Base-by-base conservation (phyloP, 306 rosid genomes). In the Pterocarpus santalinus region DNA sequence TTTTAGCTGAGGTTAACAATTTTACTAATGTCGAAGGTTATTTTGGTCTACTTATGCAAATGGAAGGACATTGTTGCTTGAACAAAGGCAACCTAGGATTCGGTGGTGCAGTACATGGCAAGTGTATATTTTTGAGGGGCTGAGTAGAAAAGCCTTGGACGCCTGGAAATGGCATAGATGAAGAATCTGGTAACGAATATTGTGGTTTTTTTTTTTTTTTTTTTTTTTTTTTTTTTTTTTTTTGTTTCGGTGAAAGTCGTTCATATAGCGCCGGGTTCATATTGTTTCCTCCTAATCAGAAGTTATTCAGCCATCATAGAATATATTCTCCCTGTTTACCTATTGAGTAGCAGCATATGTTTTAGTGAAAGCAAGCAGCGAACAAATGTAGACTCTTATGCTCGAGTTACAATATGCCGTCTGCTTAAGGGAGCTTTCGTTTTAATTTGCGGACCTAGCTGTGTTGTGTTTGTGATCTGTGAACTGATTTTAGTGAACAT, bases 41-140 rank as follows among this genome's bases (percentile, higher is more conserved):
- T 78, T 83, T 84, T 73, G 80, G 67, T 65, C 56, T 43, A 13
- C 47, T 77, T 82, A 56, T 74, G 78, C 72, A 75, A 65, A 66
- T 67, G 80, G 76, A 82, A 80, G 62, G 56, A 58, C 43, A 14
- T 67, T 72, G 82, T 76, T 72, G 73, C 66, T 77, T 70, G 78
- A 72, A 77, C 83, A 77, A 5, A 58, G 65, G 72, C 70, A 55
- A 82, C 80, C 55, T 71, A 75, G 80, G 79, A 75, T 78, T 72
- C 80, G 79, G 64, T 72, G 69, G 80, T 57, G 55, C 61, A 65
- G 51, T 81, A 69, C 70, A 62, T 77, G 84, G 84, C 61, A 75
- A 81, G 35, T 83, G 75, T 84, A 77, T 82, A 86, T 85, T 76
- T 80, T 76, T 61, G 86, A 72, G 75, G 57, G 90, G 89, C 83